Evolutionary conservation across 768 basidiomycete species (phyloP).

Genomic region (Gloeopeniophorella convolvens): DNA sequence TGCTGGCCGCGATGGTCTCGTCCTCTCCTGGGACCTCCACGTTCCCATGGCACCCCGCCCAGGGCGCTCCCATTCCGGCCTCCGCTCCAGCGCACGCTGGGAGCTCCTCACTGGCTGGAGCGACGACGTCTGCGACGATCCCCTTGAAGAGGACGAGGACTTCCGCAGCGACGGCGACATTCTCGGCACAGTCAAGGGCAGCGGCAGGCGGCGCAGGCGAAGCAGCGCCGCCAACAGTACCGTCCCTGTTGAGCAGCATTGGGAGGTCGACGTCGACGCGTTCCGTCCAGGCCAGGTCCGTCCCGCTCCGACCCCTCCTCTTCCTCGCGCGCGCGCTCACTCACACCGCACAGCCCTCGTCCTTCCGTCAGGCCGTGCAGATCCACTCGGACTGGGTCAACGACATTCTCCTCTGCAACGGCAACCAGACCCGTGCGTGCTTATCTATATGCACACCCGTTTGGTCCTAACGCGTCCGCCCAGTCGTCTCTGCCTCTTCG

Average conservation of each 20-base stretch:
- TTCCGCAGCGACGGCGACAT: constrained; percentile 66
- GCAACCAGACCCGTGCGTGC: constrained; percentile 74
- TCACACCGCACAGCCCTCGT: constrained; percentile 35
- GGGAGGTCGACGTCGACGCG: constrained; percentile 66
- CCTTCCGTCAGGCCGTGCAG: constrained; percentile 85
- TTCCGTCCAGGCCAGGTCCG: constrained; percentile 46
- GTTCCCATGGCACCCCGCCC: constrained; percentile 57
- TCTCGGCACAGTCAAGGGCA: constrained; percentile 60
- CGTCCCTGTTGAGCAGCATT: constrained; percentile 63
- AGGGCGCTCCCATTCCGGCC: constrained; percentile 29
- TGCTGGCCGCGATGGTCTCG: constrained; percentile 81
- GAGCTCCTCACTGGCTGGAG: constrained; percentile 83
- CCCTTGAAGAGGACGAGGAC: constrained; percentile 57
- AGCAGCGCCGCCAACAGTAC: constrained; percentile 26
- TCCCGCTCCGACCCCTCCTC: constrained; percentile 7
- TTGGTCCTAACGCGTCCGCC: not conserved
- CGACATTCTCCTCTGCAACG: constrained; percentile 85
- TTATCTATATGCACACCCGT: not conserved
- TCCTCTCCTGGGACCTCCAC: constrained; percentile 83
- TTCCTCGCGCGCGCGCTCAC: not conserved
- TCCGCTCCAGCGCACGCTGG: constrained; percentile 43
- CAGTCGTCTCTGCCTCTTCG: constrained; percentile 89
- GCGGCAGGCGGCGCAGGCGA: constrained; percentile 28
- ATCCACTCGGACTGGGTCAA: constrained; percentile 96
- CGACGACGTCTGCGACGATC: constrained; percentile 62